A percentile compares a stretch with the other conserved stretches of the same genome.
phyloP scores from a whole-genome alignment of 805 yeast species.

The Kuraishia capsulata region DNA sequence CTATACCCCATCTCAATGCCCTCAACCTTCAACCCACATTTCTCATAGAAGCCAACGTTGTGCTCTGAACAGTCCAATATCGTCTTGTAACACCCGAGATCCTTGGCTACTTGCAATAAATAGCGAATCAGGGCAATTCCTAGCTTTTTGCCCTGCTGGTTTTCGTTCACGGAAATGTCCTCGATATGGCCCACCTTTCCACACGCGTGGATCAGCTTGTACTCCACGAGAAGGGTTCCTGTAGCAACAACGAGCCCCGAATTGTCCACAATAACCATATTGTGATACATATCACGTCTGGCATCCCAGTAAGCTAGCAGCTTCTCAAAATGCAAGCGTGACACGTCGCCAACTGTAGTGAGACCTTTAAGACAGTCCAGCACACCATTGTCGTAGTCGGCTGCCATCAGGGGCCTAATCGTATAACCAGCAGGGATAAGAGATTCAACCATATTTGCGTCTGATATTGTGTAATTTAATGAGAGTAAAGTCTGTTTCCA shows the following conservation, averaged over 20 bases:
- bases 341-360: slow-evolving; percentile 76
- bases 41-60: slow-evolving; percentile 79
- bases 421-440: slow-evolving; percentile 57
- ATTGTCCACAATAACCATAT: slow-evolving; percentile 54
- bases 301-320: slow-evolving; percentile 53
- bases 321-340: slow-evolving; percentile 36
- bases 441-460: background rate
- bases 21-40: slow-evolving; percentile 65
- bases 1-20: slow-evolving; percentile 65
- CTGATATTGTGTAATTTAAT: too few relatives aligned
- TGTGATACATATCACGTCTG: slow-evolving; percentile 46
- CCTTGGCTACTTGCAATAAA: slow-evolving; percentile 49
- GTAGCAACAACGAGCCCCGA: slow-evolving; percentile 61
- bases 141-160: slow-evolving; percentile 76
- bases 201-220: slow-evolving; percentile 74
- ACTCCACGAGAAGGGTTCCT: slow-evolving; percentile 75
- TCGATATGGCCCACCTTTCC: slow-evolving; percentile 91
- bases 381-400: slow-evolving; percentile 58
- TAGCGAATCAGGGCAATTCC: slow-evolving; percentile 61
- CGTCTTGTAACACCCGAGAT: slow-evolving; percentile 73
- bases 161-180: slow-evolving; percentile 72
- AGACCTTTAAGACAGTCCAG: slow-evolving; percentile 54
- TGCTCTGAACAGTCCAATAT: slow-evolving; percentile 83
- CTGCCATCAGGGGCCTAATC: slow-evolving; percentile 43
- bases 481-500: too few relatives aligned